A percentile compares a stretch with the other conserved stretches of the same genome.
phyloP scores from a whole-genome alignment of 352 stramenopile genomes.

The Thraustotheca clavata region DNA sequence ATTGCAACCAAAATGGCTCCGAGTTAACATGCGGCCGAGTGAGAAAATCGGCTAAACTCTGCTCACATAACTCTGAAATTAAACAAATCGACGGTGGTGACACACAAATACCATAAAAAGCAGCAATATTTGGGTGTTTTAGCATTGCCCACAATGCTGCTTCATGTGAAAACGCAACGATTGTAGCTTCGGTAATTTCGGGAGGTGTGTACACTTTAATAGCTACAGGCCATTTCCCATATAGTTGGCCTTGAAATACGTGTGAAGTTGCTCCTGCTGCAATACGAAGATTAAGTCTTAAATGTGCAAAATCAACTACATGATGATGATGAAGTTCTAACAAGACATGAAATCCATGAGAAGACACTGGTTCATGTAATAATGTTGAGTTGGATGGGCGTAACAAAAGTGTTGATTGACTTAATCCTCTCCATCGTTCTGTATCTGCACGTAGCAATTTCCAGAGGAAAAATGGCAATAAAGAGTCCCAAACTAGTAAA shows the following conservation, averaged over 20 bases:
- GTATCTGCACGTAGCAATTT: conserved; percentile 60
- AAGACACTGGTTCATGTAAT: conserved; percentile 46
- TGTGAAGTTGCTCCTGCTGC: conserved; percentile 41
- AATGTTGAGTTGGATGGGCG: conserved; percentile 28
- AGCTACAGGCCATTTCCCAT: conserved; percentile 43
- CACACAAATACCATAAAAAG: conserved; percentile 42
- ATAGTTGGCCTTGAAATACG: conserved; percentile 49
- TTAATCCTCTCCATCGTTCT: conserved; percentile 58
- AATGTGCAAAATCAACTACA: conserved; percentile 52
- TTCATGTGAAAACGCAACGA: conserved; percentile 48
- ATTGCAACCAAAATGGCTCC: conserved; percentile 19
- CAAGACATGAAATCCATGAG: conserved; percentile 45
- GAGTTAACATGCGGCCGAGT: background rate
- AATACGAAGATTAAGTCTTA: conserved; percentile 37
- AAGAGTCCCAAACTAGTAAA: conserved; percentile 40
- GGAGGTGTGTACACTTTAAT: conserved; percentile 69
- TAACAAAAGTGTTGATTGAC: conserved; percentile 40
- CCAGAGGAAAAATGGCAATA: conserved; percentile 62
- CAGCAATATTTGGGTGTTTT: conserved; percentile 48
- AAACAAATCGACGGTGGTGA: conserved; percentile 59
- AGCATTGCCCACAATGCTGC: conserved; percentile 38
- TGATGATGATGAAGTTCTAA: conserved; percentile 55
- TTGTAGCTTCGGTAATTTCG: conserved; percentile 35
- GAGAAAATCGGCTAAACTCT: conserved; percentile 33
- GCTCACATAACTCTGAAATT: conserved; percentile 45